Conservation (phyloP, 1,284 basidiomycete species). For the Austroboletus rostrupii region DNA sequence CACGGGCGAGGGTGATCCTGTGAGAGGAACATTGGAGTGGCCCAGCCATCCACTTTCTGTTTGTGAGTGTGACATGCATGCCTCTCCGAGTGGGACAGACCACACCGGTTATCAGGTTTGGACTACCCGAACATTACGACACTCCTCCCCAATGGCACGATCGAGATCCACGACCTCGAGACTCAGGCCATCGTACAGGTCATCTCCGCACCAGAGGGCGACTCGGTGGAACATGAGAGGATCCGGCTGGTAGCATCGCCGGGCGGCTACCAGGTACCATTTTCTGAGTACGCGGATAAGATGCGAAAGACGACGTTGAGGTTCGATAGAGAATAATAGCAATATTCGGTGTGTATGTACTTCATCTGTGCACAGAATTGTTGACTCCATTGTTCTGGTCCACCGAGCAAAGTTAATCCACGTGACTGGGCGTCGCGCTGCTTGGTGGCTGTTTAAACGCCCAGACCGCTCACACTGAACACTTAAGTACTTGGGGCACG, state of each 20-base stretch:
- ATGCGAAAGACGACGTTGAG: conserved; percentile 39
- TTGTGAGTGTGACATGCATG: conserved; percentile 47
- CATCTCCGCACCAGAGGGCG: conserved; percentile 47
- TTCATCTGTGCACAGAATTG: conserved; percentile 6
- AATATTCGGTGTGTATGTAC: conserved; percentile 25
- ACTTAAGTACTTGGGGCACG: neutral
- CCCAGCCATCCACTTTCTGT: conserved; percentile 71
- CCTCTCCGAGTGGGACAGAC: conserved; percentile 1
- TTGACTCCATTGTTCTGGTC: conserved; percentile 4
- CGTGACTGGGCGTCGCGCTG: conserved; percentile 23
- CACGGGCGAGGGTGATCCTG: conserved; percentile 79
- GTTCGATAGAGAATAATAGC: conserved; percentile 21
- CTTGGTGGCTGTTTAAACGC: conserved; percentile 23
- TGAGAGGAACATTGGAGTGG: conserved; percentile 87
- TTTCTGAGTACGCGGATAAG: conserved; percentile 53
- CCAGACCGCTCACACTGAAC: neutral
- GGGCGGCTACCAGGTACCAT: conserved; percentile 60
- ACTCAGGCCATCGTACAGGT: conserved; percentile 74
- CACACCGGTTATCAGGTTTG: conserved; percentile 53
- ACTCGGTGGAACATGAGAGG: conserved; percentile 26
- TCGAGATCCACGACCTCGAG: conserved; percentile 79
- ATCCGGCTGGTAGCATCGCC: conserved; percentile 44
- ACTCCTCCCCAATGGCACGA: conserved; percentile 71
- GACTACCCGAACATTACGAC: conserved; percentile 80
- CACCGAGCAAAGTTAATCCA: conserved; percentile 18